Conservation (phyloP, 805 yeast species). For the Diddensiella caesifluorescens region DNA sequence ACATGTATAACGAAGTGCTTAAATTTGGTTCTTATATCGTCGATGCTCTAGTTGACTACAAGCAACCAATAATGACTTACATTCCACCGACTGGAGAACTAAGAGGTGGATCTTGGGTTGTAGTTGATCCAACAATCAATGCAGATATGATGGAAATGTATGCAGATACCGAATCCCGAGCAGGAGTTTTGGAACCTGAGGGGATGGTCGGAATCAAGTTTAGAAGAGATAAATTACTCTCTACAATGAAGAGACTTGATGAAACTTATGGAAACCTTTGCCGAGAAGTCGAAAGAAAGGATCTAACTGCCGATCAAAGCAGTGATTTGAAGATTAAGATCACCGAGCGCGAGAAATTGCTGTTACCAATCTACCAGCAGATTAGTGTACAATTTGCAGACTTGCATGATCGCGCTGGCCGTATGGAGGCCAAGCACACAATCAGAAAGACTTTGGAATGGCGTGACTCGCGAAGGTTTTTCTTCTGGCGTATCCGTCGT, state of each 20-base stretch:
- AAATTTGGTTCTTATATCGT: constrained; percentile 96
- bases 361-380: constrained; percentile 87
- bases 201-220: constrained; percentile 99
- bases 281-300: constrained; percentile 50
- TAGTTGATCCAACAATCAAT: constrained; percentile 97
- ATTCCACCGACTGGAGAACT: constrained; percentile 98
- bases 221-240: constrained; percentile 84
- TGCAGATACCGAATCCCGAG: constrained; percentile 92
- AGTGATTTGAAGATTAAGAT: constrained; percentile 60
- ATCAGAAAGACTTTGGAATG: constrained; percentile 82
- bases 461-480: constrained; percentile 85
- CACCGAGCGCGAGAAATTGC: constrained; percentile 67
- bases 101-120: constrained; percentile 99
- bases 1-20: constrained; percentile 97
- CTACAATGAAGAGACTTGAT: constrained; percentile 91
- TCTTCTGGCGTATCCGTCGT: constrained; percentile 98
- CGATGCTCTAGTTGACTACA: constrained; percentile 91
- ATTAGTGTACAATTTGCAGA: constrained; percentile 95
- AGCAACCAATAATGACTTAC: constrained; percentile 94
- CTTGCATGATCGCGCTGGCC: constrained; percentile 93
- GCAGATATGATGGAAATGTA: constrained; percentile 99
- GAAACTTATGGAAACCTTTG: constrained; percentile 53
- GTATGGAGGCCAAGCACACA: constrained; percentile 94
- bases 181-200: constrained; percentile 97
- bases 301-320: constrained; percentile 59